These are phyloP conservation scores for Calonectria hawksworthii DNA, from an alignment of 2,329 filamentous ascomycete genomes.

Conservation along the genomic window DNA sequence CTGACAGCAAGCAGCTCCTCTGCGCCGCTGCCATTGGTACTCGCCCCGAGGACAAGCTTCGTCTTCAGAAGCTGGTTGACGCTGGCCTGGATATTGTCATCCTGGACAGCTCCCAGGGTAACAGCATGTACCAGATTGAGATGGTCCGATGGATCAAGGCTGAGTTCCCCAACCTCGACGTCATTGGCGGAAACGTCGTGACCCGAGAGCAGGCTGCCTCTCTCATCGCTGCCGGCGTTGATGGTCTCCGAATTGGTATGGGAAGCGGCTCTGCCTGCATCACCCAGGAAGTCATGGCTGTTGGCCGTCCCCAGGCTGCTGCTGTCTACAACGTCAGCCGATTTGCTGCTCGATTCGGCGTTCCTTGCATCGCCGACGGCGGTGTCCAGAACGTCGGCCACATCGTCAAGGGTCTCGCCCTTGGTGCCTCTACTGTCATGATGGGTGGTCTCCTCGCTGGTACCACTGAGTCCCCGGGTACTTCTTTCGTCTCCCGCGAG, in stretches of 20 bases:
- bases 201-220: conserved; percentile 95
- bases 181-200: conserved; percentile 98
- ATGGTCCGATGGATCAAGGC: conserved; percentile 98
- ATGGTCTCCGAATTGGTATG: conserved; percentile 99
- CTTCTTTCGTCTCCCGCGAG: conserved; percentile 95
- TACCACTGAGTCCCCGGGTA: conserved; percentile 96
- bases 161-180: conserved; percentile 87
- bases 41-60: conserved; percentile 89
- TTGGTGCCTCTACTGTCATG: conserved; percentile 97
- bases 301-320: conserved; percentile 94
- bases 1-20: conserved; percentile 97
- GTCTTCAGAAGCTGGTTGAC: conserved; percentile 89
- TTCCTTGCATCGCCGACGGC: conserved; percentile 97
- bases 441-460: conserved; percentile 98
- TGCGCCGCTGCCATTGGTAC: conserved; percentile 96
- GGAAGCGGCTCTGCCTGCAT: conserved; percentile 98
- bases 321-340: conserved; percentile 90
- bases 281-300: conserved; percentile 99
- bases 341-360: conserved; percentile 93
- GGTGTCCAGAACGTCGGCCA: conserved; percentile 99
- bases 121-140: conserved; percentile 98
- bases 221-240: conserved; percentile 93
- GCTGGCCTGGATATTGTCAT: conserved; percentile 96
- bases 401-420: conserved; percentile 97
- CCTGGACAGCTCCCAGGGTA: conserved; percentile 96